Evolutionary conservation across 2,329 filamentous ascomycete species (phyloP).

Genomic region (Xylaria sp.): DNA sequence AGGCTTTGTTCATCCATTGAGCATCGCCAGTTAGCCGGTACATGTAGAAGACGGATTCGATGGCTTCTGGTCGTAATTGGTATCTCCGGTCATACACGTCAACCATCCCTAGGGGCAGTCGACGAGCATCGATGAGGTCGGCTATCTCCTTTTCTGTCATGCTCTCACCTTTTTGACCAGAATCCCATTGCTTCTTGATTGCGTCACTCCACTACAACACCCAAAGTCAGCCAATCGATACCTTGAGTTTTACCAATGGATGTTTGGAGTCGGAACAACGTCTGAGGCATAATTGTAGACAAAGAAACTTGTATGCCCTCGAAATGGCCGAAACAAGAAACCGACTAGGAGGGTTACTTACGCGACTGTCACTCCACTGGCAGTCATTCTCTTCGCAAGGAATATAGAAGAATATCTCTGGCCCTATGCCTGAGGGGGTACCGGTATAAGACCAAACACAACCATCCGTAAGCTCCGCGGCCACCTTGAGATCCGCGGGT

Average conservation of each 20-base stretch:
- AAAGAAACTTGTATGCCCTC: background rate
- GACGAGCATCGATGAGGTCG: slow-evolving; percentile 54
- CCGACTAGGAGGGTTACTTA: slow-evolving; percentile 14
- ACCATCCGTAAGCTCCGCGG: slow-evolving; percentile 69
- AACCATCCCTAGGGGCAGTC: slow-evolving; percentile 66
- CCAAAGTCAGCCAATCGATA: slow-evolving; percentile 7
- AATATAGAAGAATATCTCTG: slow-evolving; percentile 67
- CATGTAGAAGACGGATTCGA: slow-evolving; percentile 83
- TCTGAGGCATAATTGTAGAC: background rate
- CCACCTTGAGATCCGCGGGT: slow-evolving; percentile 66
- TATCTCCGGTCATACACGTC: slow-evolving; percentile 68
- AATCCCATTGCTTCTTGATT: slow-evolving; percentile 46
- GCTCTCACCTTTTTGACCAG: slow-evolving; percentile 37
- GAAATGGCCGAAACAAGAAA: background rate
- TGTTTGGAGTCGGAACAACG: background rate
- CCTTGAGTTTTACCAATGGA: background rate
- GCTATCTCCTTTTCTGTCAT: slow-evolving; percentile 49
- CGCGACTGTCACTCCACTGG: slow-evolving; percentile 47
- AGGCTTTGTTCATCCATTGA: slow-evolving; percentile 74
- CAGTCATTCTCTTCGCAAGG: slow-evolving; percentile 52
- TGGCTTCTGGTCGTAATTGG: slow-evolving; percentile 79
- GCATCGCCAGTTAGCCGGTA: slow-evolving; percentile 77
- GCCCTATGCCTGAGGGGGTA: slow-evolving; percentile 69
- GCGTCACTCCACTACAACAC: slow-evolving; percentile 41
- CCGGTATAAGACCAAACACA: slow-evolving; percentile 73